A percentile compares a stretch with the other conserved stretches of the same genome.
Conservation (phyloP, 225 moss, liverwort and hornwort genomes). For the Physcomitrium patens region DNA sequence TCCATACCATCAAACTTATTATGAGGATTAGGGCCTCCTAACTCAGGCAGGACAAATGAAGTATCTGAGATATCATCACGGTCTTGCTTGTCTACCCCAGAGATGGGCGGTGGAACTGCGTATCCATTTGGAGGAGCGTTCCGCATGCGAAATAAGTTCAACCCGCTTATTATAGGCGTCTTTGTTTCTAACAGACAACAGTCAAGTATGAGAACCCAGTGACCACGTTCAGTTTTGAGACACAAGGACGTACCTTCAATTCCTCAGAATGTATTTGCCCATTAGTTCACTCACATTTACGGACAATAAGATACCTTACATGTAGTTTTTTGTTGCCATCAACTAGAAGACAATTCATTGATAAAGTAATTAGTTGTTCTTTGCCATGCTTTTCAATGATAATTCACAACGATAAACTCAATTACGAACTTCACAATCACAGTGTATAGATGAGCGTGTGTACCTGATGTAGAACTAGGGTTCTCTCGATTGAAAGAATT, state of each 20-base stretch:
- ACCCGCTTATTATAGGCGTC: slow-evolving; percentile 5
- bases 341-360: background rate
- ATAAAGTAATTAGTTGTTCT: too few species aligned
- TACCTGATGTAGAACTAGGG: slow-evolving; percentile 35
- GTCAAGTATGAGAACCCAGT: background rate
- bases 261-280: background rate
- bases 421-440: background rate
- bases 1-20: slow-evolving; percentile 64
- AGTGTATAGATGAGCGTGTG: background rate
- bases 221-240: too few species aligned
- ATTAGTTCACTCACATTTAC: too few species aligned
- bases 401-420: background rate
- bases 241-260: too few species aligned
- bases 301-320: too few species aligned
- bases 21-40: slow-evolving; percentile 55
- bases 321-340: background rate
- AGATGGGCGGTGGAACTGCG: slow-evolving; percentile 23
- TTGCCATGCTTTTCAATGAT: too few species aligned
- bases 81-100: slow-evolving; percentile 57
- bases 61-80: slow-evolving; percentile 58
- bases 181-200: slow-evolving; percentile 22
- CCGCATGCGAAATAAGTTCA: slow-evolving; percentile 20
- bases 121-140: background rate
- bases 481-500: slow-evolving; percentile 28
- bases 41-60: slow-evolving; percentile 54